Evolutionary conservation across 805 yeast genomes (phyloP), one percentile per base, ranked within the genome.

Genomic region (Alloascoidea africana): DNA sequence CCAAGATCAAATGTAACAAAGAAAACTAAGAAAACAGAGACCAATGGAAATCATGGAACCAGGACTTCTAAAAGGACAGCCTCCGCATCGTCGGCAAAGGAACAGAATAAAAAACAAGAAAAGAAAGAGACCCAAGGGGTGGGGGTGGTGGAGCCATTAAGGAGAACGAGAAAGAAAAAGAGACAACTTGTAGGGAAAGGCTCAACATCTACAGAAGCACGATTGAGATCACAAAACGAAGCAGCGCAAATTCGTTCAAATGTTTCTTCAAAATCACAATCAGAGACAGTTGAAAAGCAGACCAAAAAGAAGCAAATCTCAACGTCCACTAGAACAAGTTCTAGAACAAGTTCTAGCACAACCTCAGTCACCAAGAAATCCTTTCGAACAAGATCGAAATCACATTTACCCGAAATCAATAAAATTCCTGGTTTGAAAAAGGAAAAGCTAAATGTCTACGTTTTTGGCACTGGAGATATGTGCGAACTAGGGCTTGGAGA

Each of bases 401-500:
- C 11, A 5, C 17, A 14, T 18, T 5, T n/a, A n/a, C 14, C 8
- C 5, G 36, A 18, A 18, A 34, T 34, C n/a, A 34, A 34, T 17
- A 6, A 16, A 8, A 14, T 34, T 14, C 36, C 36, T 11, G 14
- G 11, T 18, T n/a, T 34, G 5, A 14, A 14, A 14, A 18, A 8
- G 8, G 36, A 34, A 18, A 34, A 34, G 14, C 14, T 34, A n/a
- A 8, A 34, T 14, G 6, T 34, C 5, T 34, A 16, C 18, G 17
- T 30, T 8, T 14, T 34, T 14, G 36, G 36, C 16, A 14, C 36
- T 5, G 36, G 36, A 16, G 17, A n/a, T 16, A 14, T 14, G 8
- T 34, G 27, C n/a, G 36, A 34, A 14, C 36, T 34, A 11, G 36
- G 36, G 5, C 18, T 34, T 16, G 36, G 36, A 6, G 32, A 18